A percentile compares a stretch with the other conserved stretches of the same genome.
phyloP scores from a whole-genome alignment of 2,329 filamentous ascomycete species.

The Xylaria sp. region DNA sequence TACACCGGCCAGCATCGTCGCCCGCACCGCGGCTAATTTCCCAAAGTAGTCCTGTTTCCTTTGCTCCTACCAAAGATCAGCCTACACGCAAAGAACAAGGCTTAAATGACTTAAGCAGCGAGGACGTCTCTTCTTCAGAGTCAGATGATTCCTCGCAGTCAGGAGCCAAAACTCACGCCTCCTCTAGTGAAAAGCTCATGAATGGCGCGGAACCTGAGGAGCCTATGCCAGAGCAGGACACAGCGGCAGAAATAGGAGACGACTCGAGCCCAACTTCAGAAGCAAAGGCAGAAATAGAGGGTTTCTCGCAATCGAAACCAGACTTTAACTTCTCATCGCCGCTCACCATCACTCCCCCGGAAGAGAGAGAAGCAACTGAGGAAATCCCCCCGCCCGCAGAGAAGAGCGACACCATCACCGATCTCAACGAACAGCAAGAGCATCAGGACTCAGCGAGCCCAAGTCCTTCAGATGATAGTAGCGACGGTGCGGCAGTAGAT shows the following conservation, averaged over 20 bases:
- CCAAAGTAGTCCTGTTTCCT: slow-evolving; percentile 26
- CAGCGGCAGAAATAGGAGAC: slow-evolving; percentile 3
- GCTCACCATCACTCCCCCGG: slow-evolving; percentile 32
- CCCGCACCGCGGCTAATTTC: slow-evolving; percentile 32
- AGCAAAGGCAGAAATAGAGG: slow-evolving; percentile 15
- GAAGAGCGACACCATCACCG: not conserved
- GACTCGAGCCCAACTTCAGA: slow-evolving; percentile 7
- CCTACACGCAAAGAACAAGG: slow-evolving; percentile 8
- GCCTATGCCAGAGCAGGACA: slow-evolving; percentile 16
- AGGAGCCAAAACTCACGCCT: not conserved
- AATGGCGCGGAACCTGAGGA: slow-evolving; percentile 8
- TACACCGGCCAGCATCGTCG: slow-evolving; percentile 31
- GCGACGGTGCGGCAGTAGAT: not conserved
- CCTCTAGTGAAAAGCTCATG: slow-evolving; percentile 1
- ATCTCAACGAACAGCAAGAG: slow-evolving; percentile 2
- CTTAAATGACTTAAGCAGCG: not conserved
- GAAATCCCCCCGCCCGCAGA: slow-evolving; percentile 2
- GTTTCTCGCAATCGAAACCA: slow-evolving; percentile 45
- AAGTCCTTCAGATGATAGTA: slow-evolving; percentile 14
- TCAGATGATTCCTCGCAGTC: slow-evolving; percentile 6
- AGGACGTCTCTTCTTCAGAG: slow-evolving; percentile 11
- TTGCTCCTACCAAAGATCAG: slow-evolving; percentile 2
- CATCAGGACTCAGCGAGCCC: slow-evolving; percentile 13
- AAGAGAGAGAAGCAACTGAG: slow-evolving; percentile 16
- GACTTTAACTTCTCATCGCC: slow-evolving; percentile 47